Evolutionary conservation across 345 rosid genomes (phyloP).

Genomic region (Gossypium bickii): DNA sequence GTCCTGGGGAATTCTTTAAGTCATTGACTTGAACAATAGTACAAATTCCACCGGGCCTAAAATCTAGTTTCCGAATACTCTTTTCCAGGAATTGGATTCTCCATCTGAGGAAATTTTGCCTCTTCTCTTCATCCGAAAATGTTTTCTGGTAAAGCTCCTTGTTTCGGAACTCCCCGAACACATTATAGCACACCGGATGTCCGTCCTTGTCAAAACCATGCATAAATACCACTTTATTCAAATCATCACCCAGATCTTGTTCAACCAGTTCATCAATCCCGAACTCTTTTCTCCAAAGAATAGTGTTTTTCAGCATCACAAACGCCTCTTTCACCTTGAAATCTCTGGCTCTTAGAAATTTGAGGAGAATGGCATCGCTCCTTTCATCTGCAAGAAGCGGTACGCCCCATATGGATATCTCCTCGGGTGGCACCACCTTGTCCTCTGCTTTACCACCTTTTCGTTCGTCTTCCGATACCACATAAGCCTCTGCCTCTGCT

Average conservation of each 20-base stretch:
- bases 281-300: conserved; percentile 54
- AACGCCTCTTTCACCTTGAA: conserved; percentile 59
- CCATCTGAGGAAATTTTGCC: conserved; percentile 66
- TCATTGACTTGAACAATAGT: conserved; percentile 82
- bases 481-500: conserved; percentile 12
- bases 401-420: conserved; percentile 49
- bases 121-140: conserved; percentile 66
- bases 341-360: conserved; percentile 61
- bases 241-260: conserved; percentile 56
- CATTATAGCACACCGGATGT: conserved; percentile 85
- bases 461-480: conserved; percentile 8
- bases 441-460: conserved; percentile 20
- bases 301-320: conserved; percentile 48
- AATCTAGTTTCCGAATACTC: conserved; percentile 69
- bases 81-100: conserved; percentile 80
- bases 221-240: conserved; percentile 69
- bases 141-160: conserved; percentile 39
- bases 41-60: conserved; percentile 52
- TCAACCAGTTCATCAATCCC: conserved; percentile 50
- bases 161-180: conserved; percentile 69
- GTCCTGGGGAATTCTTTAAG: conserved; percentile 74
- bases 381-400: conserved; percentile 49
- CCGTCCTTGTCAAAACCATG: conserved; percentile 70
- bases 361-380: conserved; percentile 55
- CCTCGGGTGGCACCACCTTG: conserved; percentile 20